Evolutionary conservation across 495 filamentous ascomycete genomes (phyloP), one percentile per base, ranked within the genome.

Genomic region (Melanomma pulvis-pyrius): DNA sequence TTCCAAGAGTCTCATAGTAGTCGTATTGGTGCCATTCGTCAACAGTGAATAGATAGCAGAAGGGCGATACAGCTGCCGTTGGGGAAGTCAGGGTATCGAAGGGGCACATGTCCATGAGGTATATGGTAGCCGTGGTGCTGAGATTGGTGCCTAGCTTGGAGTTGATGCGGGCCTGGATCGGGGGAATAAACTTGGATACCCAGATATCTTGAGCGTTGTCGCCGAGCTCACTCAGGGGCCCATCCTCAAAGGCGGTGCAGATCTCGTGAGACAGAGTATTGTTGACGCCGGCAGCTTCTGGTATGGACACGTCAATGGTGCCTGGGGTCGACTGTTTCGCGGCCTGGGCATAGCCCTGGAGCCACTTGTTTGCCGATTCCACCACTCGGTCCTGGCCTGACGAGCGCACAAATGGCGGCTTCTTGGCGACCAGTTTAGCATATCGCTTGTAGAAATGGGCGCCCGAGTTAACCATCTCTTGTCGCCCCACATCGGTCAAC

Each of bases 51-150:
- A 96, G 79, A 13, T 65, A 57, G 71, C 92, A 96, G 78, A 96
- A 93, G 0, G 76, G 77, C 0, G 89, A 91, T 8, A 80, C 32
- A 0, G 69, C 77, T 63, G 65, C 79, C 32, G 28, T 77, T 70
- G 34, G 64, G 15, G 76, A 72, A 9, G 89, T 84, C 7, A 96
- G 84, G 0, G 90, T 92, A 61, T 88, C 82, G 73, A 92, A 96
- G 0, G 92, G 84, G 73, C 92, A 96, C 39, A 96, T 77, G 71
- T 96, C 92, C 90, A 96, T 93, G 17, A 96, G 74, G 28, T 79
- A 79, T 67, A 90, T 80, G 7, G 86, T 82, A 12, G 92, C 83
- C n/a, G 74, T 46, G 8, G 74, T 64, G 0, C 82, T 80, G 25
- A 96, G 75, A 22, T 84, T 83, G 0, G 83, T 82, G 1, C 86